Conservation (phyloP, 2,329 filamentous ascomycete species). For the Sporothrix luriei region DNA sequence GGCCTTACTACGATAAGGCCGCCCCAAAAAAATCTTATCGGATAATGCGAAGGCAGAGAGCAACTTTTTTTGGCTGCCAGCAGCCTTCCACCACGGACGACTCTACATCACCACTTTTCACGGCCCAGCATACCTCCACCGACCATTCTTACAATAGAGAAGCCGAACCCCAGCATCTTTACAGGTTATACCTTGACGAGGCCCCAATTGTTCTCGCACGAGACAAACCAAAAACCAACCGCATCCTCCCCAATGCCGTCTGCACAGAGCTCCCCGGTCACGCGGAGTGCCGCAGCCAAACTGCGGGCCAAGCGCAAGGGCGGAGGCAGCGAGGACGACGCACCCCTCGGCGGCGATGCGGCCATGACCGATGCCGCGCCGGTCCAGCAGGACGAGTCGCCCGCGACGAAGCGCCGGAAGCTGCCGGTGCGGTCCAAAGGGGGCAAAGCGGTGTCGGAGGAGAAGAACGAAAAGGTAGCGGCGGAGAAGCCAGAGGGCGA, state of each 20-base stretch:
- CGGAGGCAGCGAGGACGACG: conserved; percentile 12
- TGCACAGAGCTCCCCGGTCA: conserved; percentile 29
- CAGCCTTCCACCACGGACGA: background rate
- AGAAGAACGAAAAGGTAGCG: conserved; percentile 23
- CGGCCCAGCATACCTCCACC: background rate
- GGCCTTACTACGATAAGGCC: background rate
- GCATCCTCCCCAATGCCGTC: conserved; percentile 23
- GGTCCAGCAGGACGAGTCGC: conserved; percentile 1
- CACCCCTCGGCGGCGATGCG: background rate
- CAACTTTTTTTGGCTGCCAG: conserved; percentile 21
- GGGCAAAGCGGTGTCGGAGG: background rate
- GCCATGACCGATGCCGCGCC: conserved; percentile 2
- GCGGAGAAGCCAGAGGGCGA: conserved; percentile 29
- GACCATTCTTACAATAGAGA: background rate
- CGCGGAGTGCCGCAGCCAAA: conserved; percentile 31
- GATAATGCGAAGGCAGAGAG: conserved; percentile 3
- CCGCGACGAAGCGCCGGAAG: conserved; percentile 30
- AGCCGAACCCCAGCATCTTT: background rate
- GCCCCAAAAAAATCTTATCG: conserved; percentile 26
- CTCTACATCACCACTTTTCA: background rate
- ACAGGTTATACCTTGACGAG: background rate
- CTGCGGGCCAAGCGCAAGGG: conserved; percentile 32
- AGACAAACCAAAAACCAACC: background rate
- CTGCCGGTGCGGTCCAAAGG: conserved; percentile 38
- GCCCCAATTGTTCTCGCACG: no score